phyloP scores from a whole-genome alignment of 805 yeast species.

The Zygoascus biomembranicola region DNA sequence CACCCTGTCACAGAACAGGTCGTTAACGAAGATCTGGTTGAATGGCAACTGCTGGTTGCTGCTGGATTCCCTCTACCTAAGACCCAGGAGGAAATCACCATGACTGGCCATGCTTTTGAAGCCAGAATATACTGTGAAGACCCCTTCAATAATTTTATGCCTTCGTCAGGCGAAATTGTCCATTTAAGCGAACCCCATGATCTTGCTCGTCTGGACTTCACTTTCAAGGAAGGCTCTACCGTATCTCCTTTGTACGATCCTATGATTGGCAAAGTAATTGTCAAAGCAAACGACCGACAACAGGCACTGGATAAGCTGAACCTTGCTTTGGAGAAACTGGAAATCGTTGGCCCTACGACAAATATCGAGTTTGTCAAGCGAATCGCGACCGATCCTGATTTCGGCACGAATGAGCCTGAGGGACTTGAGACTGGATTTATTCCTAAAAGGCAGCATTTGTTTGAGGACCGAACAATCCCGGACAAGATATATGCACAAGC shows the following conservation, averaged over 20 bases:
- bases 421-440: constrained; percentile 28
- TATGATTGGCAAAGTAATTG: constrained; percentile 28
- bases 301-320: constrained; percentile 24
- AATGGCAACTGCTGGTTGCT: constrained; percentile 36
- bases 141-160: constrained; percentile 26
- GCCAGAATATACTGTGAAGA: constrained; percentile 29
- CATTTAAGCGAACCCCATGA: constrained; percentile 23
- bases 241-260: constrained; percentile 28
- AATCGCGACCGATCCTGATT: constrained; percentile 19
- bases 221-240: constrained; percentile 21
- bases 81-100: constrained; percentile 23
- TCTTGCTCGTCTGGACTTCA: constrained; percentile 24
- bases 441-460: constrained; percentile 20
- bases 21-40: constrained; percentile 46
- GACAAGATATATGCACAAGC: constrained; percentile 23
- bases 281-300: constrained; percentile 20
- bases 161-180: constrained; percentile 24
- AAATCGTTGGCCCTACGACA: constrained; percentile 27
- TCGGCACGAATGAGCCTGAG: constrained; percentile 22
- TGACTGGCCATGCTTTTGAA: constrained; percentile 26
- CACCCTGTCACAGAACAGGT: constrained; percentile 53
- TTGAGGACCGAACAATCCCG: constrained; percentile 11
- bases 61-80: constrained; percentile 27
- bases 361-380: constrained; percentile 27
- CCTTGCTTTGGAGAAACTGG: constrained; percentile 23